Evolutionary conservation across 2,329 filamentous ascomycete species (phyloP).

Genomic region (Metarhizium anisopliae): DNA sequence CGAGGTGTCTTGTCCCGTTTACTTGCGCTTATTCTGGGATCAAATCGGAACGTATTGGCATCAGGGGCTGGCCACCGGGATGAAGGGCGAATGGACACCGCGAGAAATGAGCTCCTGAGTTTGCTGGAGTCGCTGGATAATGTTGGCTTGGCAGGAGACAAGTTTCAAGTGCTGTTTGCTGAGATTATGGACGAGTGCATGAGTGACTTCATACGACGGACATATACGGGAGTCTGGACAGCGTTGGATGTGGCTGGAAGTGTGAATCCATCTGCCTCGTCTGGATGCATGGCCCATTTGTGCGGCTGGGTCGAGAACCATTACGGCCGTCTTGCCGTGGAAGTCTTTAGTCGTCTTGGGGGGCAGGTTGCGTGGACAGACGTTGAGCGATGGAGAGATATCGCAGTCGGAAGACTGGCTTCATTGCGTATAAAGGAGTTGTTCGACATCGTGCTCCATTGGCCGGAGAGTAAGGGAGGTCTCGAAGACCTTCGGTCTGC

Average conservation of each 20-base stretch:
- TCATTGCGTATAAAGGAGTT: constrained; percentile 61
- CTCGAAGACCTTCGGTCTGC: constrained; percentile 66
- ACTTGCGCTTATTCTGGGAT: constrained; percentile 39
- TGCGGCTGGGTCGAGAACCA: constrained; percentile 59
- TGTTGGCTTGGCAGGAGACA: constrained; percentile 60
- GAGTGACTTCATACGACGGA: constrained; percentile 50
- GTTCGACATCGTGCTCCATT: constrained; percentile 70
- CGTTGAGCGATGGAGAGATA: constrained; percentile 61
- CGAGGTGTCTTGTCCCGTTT: constrained; percentile 43
- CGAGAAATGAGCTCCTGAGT: constrained; percentile 42
- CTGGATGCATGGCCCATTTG: constrained; percentile 48
- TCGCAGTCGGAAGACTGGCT: constrained; percentile 59
- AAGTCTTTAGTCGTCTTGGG: constrained; percentile 45
- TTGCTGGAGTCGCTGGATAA: constrained; percentile 51
- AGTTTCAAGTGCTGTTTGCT: constrained; percentile 62
- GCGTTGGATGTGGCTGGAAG: constrained; percentile 13
- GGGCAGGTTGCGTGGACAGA: constrained; percentile 42
- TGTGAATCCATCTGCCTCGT: neutral
- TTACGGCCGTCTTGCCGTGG: constrained; percentile 55
- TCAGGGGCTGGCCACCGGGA: constrained; percentile 3
- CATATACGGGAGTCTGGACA: constrained; percentile 56
- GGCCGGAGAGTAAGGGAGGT: constrained; percentile 63
- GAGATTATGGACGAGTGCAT: constrained; percentile 61
- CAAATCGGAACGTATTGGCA: neutral
- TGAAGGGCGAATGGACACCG: constrained; percentile 21